Evolutionary conservation across 2,329 filamentous ascomycete genomes (phyloP), one percentile per base, ranked within the genome.

Genomic region (Zymoseptoria ardabiliae): DNA sequence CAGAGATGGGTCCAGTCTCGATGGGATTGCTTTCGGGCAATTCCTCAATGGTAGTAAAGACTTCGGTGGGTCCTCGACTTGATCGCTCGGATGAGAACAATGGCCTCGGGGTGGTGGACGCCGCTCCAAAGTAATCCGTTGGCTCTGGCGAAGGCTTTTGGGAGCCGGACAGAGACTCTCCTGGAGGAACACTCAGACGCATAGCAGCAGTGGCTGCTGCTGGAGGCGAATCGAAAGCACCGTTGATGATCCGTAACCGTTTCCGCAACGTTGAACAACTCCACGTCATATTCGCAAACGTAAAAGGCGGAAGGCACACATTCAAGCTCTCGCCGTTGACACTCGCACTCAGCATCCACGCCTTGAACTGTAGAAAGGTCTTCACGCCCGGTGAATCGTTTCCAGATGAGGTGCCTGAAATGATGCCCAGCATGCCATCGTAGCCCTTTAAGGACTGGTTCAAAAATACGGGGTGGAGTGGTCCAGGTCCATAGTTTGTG

Each of bases 271-370:
- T 90, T 23, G 83, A 87, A 62, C 81, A 86, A 2, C 84, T 86
- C 90, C 90, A 93, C 13, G 79, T 78, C 23, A 88, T 77, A 3
- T 84, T 85, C 2, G 81, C 87, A 68, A 87, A 91, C 19, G 76
- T 71, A 63, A 84, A 82, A 6, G 81, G 84, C 45, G 79, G 81
- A 54, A 81, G 72, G 64, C 74, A 79, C 4, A 82, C 74, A 63
- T 85, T 82, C 22, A 81, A 69, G 17, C 77, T 78, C 52, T 84
- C 81, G 20, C 78, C 77, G 35, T 81, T 76, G 51, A 77, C 76
- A n/a, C 80, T 75, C 28, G 81, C 79, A 54, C 79, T 83, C 58
- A 87, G 76, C 1, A 84, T 78, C 89, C 89, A 93, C 3, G 78
- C 76, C 71, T 86, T 90, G 76, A 93, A 92, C 50, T 81, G 79